Base-by-base conservation (phyloP, 169 alveolate genomes). In the Plasmodium vivax region DNA sequence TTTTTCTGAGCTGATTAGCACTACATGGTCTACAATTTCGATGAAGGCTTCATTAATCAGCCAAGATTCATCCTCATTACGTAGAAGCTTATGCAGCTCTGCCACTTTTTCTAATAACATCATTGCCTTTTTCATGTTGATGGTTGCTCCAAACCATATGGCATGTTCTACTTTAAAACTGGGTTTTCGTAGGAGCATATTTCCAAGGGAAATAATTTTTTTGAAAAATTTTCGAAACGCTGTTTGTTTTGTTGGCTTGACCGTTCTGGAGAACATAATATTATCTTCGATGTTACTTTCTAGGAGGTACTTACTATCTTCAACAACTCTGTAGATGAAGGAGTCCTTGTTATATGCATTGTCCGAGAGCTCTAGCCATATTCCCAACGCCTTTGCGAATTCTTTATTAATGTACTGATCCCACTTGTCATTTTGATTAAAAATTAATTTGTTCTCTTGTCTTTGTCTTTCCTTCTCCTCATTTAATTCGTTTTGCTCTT, bases 101-200 rank as follows among this genome's bases (percentile, higher is more conserved):
- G 95, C 95, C 19, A 95, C 96, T 68, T 95, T 96, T 56, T 93
- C 94, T 82, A 96, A 74, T 23, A 96, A 36, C 41, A 93, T 84
- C 30, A 94, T 82, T 73, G 62, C 91, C 36, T 90, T 79, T 68
- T 82, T 90, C 56, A 93, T 81, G 73, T 96, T 88, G 19, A 96
- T 85, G 47, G 95, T 93, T 30, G 96, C 96, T 3, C 98, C 98
- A 95, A 96, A 95, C 98, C 98, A 96, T 6, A 96, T 87, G 30
- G 98, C 98, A 74, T 96, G 97, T 54, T 96, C 97, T 10, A 95
- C 97, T 54, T 80, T 92, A 56, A 92, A 93, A 10, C 84, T 73
- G 10, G 97, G 94, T 73, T 85, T 92, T 80, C 96, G 54, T 79
- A 96, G 91, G 19, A 96, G 79, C 83, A 95, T 87, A 62, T 95